Evolutionary conservation across 208 protist genomes (phyloP).

Genomic region (Porcisia hertigi): DNA sequence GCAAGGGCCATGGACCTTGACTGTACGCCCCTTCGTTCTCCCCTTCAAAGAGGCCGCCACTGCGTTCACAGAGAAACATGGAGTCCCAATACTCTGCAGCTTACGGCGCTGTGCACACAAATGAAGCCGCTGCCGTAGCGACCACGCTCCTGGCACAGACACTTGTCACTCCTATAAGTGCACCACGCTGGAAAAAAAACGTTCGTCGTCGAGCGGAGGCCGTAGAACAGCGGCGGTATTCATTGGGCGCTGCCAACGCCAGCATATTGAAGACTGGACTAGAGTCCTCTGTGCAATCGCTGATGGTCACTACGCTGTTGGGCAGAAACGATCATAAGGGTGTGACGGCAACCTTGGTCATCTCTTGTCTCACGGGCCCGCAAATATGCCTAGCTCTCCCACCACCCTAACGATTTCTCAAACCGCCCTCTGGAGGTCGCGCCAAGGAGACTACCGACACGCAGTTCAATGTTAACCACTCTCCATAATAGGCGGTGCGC

Average conservation of each 20-base stretch:
- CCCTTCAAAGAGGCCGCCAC: not conserved
- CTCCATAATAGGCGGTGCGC: conserved; percentile 13
- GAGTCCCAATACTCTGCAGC: not conserved
- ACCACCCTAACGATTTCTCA: too few species aligned
- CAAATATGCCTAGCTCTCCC: too few species aligned
- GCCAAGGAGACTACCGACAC: not conserved
- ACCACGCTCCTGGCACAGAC: not conserved
- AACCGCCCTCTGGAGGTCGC: too few species aligned
- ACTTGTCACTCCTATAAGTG: not conserved
- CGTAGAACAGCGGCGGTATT: not conserved
- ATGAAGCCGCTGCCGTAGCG: not conserved
- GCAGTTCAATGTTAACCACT: conserved; percentile 20
- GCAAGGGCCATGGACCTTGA: not conserved
- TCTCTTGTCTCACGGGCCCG: not conserved
- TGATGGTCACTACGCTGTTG: not conserved
- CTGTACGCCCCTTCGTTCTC: not conserved
- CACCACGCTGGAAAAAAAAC: not conserved
- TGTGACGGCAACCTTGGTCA: not conserved
- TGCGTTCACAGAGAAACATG: not conserved
- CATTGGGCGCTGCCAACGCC: not conserved
- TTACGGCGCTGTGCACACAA: not conserved
- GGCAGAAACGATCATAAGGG: not conserved
- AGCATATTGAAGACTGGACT: not conserved
- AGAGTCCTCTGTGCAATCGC: conserved; percentile 4
- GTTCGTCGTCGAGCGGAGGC: not conserved